phyloP scores from a whole-genome alignment of 306 rosid species.

The Lathyrus sativus region DNA sequence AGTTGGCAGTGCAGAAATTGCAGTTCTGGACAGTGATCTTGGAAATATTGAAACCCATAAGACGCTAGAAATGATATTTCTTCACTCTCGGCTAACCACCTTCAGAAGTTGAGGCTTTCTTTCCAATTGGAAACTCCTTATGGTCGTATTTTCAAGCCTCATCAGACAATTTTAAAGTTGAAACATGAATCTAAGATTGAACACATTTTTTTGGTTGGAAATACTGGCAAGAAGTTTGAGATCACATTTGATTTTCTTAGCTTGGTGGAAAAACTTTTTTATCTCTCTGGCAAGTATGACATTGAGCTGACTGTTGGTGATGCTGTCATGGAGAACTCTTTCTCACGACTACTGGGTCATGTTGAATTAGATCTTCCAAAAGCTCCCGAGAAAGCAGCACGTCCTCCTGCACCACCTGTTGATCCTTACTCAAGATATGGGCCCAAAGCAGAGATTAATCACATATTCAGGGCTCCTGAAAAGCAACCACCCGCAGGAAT shows the following conservation, averaged over 20 bases:
- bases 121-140: slow-evolving; percentile 75
- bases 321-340: slow-evolving; percentile 96
- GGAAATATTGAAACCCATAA: slow-evolving; percentile 87
- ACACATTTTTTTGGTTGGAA: slow-evolving; percentile 81
- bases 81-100: slow-evolving; percentile 88
- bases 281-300: slow-evolving; percentile 88
- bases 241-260: slow-evolving; percentile 85
- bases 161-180: slow-evolving; percentile 91
- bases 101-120: slow-evolving; percentile 83
- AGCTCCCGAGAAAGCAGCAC: slow-evolving; percentile 88
- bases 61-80: slow-evolving; percentile 65
- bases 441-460: slow-evolving; percentile 84
- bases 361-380: slow-evolving; percentile 92
- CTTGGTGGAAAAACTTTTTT: slow-evolving; percentile 87
- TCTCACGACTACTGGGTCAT: slow-evolving; percentile 68
- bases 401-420: slow-evolving; percentile 70
- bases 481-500: slow-evolving; percentile 80
- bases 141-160: slow-evolving; percentile 80
- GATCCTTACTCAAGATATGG: slow-evolving; percentile 80
- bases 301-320: slow-evolving; percentile 91
- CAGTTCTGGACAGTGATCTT: slow-evolving; percentile 84
- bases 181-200: slow-evolving; percentile 82
- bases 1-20: slow-evolving; percentile 75
- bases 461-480: slow-evolving; percentile 88
- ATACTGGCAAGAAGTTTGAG: slow-evolving; percentile 81